These are phyloP conservation scores for Rhododendron kiyosumense DNA, from an alignment of 148 eudicot species.

Conservation along the genomic window DNA sequence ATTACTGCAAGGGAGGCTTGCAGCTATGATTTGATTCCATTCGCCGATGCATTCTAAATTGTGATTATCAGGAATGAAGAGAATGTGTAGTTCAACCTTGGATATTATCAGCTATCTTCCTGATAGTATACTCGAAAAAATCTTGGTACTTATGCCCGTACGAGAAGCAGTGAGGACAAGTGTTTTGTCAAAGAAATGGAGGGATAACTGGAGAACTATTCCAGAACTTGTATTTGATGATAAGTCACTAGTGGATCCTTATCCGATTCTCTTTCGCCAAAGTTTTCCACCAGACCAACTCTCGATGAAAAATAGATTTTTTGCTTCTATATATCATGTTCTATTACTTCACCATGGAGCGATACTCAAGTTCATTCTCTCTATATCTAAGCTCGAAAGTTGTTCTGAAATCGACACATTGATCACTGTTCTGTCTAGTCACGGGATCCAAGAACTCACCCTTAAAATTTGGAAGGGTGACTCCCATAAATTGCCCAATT, in stretches of 20 bases:
- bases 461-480: not conserved
- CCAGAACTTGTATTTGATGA: slow-evolving; percentile 1
- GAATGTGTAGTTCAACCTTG: not conserved
- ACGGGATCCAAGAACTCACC: not conserved
- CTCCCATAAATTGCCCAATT: not conserved
- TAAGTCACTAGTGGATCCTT: not conserved
- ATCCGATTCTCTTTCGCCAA: too few relatives aligned
- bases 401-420: not conserved
- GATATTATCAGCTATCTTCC: not conserved
- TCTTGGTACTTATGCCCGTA: not conserved
- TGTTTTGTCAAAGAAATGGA: slow-evolving; percentile 8
- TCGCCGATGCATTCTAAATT: not conserved
- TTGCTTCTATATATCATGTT: not conserved
- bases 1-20: too few relatives aligned
- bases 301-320: not conserved
- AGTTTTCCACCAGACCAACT: not conserved
- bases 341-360: not conserved
- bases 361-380: not conserved
- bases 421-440: not conserved
- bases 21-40: not conserved
- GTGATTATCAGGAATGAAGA: not conserved
- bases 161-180: slow-evolving; percentile 19
- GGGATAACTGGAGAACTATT: not conserved
- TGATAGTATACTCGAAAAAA: not conserved
- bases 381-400: not conserved